Evolutionary conservation across 2,329 filamentous ascomycete genomes (phyloP).

Genomic region (Paradendryphiella salina): DNA sequence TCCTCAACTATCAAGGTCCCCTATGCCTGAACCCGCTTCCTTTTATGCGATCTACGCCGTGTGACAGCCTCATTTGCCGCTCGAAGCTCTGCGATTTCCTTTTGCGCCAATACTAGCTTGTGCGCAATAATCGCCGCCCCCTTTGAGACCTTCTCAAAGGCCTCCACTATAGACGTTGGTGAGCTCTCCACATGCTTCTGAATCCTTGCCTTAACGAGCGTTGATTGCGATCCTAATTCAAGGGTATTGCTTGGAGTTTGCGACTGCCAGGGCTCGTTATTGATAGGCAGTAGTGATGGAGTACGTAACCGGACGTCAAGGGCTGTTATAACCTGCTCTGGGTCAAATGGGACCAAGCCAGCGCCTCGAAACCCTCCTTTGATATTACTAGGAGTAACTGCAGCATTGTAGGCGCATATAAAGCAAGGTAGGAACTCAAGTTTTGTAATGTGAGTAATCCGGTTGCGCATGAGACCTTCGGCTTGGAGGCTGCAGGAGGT

Average conservation of each 20-base stretch:
- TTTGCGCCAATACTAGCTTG: background rate
- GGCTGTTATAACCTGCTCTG: slow-evolving; percentile 36
- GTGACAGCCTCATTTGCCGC: no score
- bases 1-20: background rate
- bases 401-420: no score
- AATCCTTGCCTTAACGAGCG: no score
- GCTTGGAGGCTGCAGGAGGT: slow-evolving; percentile 50
- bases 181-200: slow-evolving; percentile 8
- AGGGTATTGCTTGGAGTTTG: slow-evolving; percentile 21
- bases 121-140: slow-evolving; percentile 2
- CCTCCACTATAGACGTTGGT: slow-evolving; percentile 2
- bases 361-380: slow-evolving; percentile 35
- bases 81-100: background rate
- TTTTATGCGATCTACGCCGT: background rate
- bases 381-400: slow-evolving; percentile 38
- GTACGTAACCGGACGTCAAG: slow-evolving; percentile 30
- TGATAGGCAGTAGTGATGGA: slow-evolving; percentile 13
- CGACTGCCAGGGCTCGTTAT: no score
- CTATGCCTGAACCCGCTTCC: background rate
- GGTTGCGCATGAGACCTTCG: slow-evolving; percentile 40
- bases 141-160: slow-evolving; percentile 3
- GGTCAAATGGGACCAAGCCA: slow-evolving; percentile 41
- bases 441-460: slow-evolving; percentile 38
- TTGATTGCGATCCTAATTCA: no score
- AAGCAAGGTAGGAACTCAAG: slow-evolving; percentile 26